Evolutionary conservation across 75 land plant species (phyloP).

Genomic region (Cryptomeria japonica): DNA sequence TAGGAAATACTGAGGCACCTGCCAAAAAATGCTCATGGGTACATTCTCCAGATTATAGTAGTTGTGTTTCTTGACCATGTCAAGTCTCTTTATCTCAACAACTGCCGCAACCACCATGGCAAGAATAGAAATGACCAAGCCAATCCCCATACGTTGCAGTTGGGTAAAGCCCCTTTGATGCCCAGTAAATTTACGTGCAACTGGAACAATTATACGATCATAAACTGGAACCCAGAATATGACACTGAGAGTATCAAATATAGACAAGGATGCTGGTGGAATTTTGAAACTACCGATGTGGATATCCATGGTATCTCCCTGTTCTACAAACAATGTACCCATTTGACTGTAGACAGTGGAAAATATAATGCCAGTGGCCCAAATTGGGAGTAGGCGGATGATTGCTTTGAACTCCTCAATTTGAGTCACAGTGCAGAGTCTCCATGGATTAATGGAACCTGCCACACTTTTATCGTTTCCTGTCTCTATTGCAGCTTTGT

Average conservation of each 20-base stretch:
- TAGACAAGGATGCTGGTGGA: slow-evolving; percentile 69
- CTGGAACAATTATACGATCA: slow-evolving; percentile 62
- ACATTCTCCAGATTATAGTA: slow-evolving; percentile 17
- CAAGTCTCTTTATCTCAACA: slow-evolving; percentile 53
- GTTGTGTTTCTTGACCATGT: slow-evolving; percentile 18
- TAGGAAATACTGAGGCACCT: slow-evolving; percentile 78
- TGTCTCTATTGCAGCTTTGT: slow-evolving; percentile 43
- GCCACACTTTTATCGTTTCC: neutral
- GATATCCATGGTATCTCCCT: slow-evolving; percentile 66
- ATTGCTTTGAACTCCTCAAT: slow-evolving; percentile 71
- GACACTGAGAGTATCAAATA: slow-evolving; percentile 70
- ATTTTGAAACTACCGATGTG: slow-evolving; percentile 52
- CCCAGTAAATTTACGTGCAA: slow-evolving; percentile 60
- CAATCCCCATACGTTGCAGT: slow-evolving; percentile 77
- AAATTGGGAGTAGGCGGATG: slow-evolving; percentile 56
- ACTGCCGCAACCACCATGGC: slow-evolving; percentile 60
- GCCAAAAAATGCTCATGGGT: slow-evolving; percentile 79
- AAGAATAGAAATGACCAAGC: slow-evolving; percentile 65
- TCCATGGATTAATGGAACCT: slow-evolving; percentile 36
- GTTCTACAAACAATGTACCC: slow-evolving; percentile 64
- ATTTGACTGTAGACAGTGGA: slow-evolving; percentile 64
- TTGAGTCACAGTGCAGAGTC: slow-evolving; percentile 66
- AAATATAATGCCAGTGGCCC: slow-evolving; percentile 62
- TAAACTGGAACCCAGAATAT: slow-evolving; percentile 76
- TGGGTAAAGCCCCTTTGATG: slow-evolving; percentile 63